These are phyloP conservation scores for Suhomyces bribrorum DNA, from an alignment of 1,139 yeast genomes.

Conservation along the genomic window DNA sequence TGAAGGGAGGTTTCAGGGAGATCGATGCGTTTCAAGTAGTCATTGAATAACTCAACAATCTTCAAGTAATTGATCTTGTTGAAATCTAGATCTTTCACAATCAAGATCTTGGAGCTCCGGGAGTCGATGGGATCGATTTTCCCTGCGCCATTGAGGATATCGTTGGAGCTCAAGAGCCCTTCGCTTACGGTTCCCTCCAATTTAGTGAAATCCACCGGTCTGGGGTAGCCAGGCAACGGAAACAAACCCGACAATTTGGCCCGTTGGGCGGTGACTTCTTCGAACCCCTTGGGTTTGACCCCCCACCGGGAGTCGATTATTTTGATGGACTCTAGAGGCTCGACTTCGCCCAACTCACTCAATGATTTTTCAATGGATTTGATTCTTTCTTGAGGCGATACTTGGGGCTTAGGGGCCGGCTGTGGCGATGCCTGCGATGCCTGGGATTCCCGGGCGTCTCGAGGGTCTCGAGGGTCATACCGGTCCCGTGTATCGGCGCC, in stretches of 20 bases:
- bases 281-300: conserved; percentile 70
- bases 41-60: conserved; percentile 45
- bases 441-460: not conserved
- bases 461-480: conserved; percentile 4
- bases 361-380: conserved; percentile 25
- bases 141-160: conserved; percentile 39
- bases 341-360: conserved; percentile 21
- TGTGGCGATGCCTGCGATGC: not conserved
- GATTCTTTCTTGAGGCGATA: conserved; percentile 24
- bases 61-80: conserved; percentile 41
- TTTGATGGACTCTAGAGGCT: conserved; percentile 35
- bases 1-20: conserved; percentile 28
- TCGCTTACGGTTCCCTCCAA: conserved; percentile 50
- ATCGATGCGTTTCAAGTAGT: conserved; percentile 41
- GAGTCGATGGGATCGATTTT: conserved; percentile 56
- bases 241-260: conserved; percentile 84
- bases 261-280: conserved; percentile 70
- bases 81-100: conserved; percentile 49
- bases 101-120: conserved; percentile 48
- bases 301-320: conserved; percentile 69
- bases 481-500: conserved; percentile 2
- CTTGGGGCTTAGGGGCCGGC: conserved; percentile 11
- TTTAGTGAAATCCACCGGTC: conserved; percentile 56
- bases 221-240: conserved; percentile 71
- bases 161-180: conserved; percentile 42